Percentiles rank a stretch among this genome's conserved stretches.
Evolutionary conservation across 495 filamentous ascomycete species (phyloP).

Genomic region (Xanthoparmelia taractica): DNA sequence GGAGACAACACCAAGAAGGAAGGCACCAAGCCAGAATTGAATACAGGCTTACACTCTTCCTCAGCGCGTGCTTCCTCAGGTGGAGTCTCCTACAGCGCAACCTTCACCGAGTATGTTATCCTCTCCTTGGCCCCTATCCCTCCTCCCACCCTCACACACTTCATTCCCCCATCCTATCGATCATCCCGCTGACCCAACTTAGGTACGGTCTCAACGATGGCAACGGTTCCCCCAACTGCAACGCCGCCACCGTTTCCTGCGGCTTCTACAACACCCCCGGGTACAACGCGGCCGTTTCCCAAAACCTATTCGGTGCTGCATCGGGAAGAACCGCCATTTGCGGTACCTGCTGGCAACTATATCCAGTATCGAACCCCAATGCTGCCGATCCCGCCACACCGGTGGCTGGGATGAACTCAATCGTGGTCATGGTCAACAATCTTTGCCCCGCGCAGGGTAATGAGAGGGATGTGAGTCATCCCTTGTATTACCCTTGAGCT

Average conservation of each 20-base stretch:
- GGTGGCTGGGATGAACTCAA: conserved; percentile 3
- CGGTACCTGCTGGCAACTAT: conserved; percentile 29
- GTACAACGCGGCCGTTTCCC: conserved; percentile 31
- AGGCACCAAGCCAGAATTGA: neutral
- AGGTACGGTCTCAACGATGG: conserved; percentile 26
- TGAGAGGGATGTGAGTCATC: neutral
- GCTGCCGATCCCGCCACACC: neutral
- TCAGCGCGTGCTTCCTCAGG: conserved; percentile 1
- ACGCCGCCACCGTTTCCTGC: conserved; percentile 25
- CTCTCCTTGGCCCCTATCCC: neutral
- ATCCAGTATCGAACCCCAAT: neutral
- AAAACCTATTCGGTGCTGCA: conserved; percentile 31
- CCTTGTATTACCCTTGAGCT: no score
- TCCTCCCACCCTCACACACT: neutral
- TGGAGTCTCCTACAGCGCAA: conserved; percentile 2
- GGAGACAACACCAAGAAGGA: neutral
- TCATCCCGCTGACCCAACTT: neutral
- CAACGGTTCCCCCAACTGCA: conserved; percentile 24
- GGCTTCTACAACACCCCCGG: conserved; percentile 23
- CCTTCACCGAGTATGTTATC: conserved; percentile 8
- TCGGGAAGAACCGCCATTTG: conserved; percentile 25
- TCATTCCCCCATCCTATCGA: neutral
- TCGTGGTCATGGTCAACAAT: conserved; percentile 32
- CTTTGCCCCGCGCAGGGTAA: conserved; percentile 33
- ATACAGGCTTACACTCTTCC: conserved; percentile 1